Evolutionary conservation across 495 filamentous ascomycete genomes (phyloP).

Genomic region (Penicillium samsonianum): DNA sequence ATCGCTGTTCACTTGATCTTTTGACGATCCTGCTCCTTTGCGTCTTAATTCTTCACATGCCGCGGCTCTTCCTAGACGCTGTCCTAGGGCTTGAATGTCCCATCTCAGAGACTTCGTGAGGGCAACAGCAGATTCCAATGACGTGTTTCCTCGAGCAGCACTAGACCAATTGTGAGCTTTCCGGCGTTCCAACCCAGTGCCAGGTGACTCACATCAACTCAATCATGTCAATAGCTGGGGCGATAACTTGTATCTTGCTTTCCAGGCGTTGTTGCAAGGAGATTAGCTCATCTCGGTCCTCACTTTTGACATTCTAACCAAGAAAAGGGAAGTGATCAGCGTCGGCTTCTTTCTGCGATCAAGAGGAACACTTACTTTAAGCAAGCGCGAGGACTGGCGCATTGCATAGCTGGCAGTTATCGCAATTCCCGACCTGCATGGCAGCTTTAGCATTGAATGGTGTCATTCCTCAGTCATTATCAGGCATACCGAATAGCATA

Average conservation of each 20-base stretch:
- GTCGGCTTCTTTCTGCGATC: neutral
- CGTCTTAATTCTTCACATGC: constrained; percentile 62
- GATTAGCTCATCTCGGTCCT: constrained; percentile 68
- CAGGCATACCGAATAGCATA: constrained; percentile 70
- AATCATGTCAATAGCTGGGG: constrained; percentile 90
- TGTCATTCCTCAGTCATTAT: neutral
- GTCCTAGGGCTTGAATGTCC: constrained; percentile 84
- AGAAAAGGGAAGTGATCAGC: constrained; percentile 15
- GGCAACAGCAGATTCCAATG: constrained; percentile 83
- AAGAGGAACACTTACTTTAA: constrained; percentile 59
- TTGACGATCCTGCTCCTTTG: constrained; percentile 50
- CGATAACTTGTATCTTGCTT: constrained; percentile 86
- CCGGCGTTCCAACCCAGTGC: neutral
- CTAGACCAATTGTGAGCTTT: constrained; percentile 39
- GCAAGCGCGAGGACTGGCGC: constrained; percentile 72
- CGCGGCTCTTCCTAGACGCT: constrained; percentile 70
- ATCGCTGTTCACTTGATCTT: constrained; percentile 49
- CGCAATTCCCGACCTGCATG: constrained; percentile 74
- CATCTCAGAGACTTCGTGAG: constrained; percentile 84
- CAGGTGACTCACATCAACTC: constrained; percentile 71
- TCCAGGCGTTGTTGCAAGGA: constrained; percentile 73
- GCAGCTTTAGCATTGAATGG: constrained; percentile 2
- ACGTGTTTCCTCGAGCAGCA: constrained; percentile 91
- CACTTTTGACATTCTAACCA: constrained; percentile 66
- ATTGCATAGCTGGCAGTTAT: constrained; percentile 87